Base-by-base conservation (phyloP, 2,329 filamentous ascomycete genomes). In the Cordyceps cicadae region DNA sequence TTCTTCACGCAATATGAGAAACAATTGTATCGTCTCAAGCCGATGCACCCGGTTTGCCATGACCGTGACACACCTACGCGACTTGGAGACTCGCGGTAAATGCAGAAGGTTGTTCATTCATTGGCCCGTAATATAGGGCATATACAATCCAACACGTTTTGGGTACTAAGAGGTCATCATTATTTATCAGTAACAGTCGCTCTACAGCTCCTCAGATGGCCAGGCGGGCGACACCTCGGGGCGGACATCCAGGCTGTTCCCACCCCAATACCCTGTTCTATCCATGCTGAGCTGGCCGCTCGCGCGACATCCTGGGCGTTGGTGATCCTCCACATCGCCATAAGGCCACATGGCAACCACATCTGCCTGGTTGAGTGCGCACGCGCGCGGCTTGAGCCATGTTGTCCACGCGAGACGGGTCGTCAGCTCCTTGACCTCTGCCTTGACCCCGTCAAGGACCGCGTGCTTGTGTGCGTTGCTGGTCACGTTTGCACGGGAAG, bases 261-360 rank as follows among this genome's bases (percentile, higher is more conserved):
- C 46, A 29, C 19, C 34, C 53, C 53, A 54, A 21, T 54, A 54
- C 7, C 53, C 53, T 1, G n/a, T 43, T 39, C 39, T 45, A 19
- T 32, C 17, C 12, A 7, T 15, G 12, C 7, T 7, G 34, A 54
- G 53, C 15, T 54, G 51, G 17, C n/a, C 19, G 46, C 14, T 54
- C 7, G 39, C 39, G 21, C 68, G 67, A 29, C 72, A 74, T 3
- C 66, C 71, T 0, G 71, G 72, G 12, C 68, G 58, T 67, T 68
- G 76, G 65, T 84, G 81, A 66, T 87, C 84, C 26, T 82, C 75
- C 0, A 71, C 66, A 0, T 70, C 74, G 0, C 85, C 85, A 68
- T 79, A 74, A 0, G 85, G 85, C 84, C 84, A 88, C 66, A 87
- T 85, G 2, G 84, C 84, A n/a, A 87, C 74, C 51, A 83, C 77